A percentile compares a stretch with the other conserved stretches of the same genome.
These are phyloP conservation scores for Zymoseptoria ardabiliae DNA, from an alignment of 2,329 filamentous ascomycete genomes.

Conservation along the genomic window DNA sequence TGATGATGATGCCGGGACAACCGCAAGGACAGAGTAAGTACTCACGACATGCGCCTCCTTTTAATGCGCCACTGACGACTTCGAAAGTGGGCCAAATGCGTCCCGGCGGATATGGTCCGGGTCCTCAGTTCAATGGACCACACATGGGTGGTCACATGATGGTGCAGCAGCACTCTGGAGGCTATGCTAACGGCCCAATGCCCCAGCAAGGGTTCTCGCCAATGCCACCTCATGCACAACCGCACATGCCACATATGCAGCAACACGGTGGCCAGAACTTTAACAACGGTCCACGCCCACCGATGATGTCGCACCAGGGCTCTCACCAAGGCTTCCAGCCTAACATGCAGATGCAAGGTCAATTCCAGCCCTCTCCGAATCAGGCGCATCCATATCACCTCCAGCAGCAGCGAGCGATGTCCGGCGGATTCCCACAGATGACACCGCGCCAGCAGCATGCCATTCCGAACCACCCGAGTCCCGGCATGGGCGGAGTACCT, in stretches of 20 bases:
- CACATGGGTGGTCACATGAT: slow-evolving; percentile 68
- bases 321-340: slow-evolving; percentile 72
- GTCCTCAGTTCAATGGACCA: slow-evolving; percentile 13
- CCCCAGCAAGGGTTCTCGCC: slow-evolving; percentile 67
- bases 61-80: slow-evolving; percentile 57
- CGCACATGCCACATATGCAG: slow-evolving; percentile 43
- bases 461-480: slow-evolving; percentile 24
- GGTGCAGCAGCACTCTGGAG: slow-evolving; percentile 65
- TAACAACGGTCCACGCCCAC: slow-evolving; percentile 75
- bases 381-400: slow-evolving; percentile 22
- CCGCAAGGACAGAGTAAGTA: slow-evolving; percentile 21
- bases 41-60: not conserved
- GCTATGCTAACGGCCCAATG: slow-evolving; percentile 62
- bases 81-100: slow-evolving; percentile 43
- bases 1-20: slow-evolving; percentile 22
- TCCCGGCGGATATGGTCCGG: slow-evolving; percentile 13
- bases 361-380: slow-evolving; percentile 16
- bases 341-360: slow-evolving; percentile 15
- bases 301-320: slow-evolving; percentile 90
- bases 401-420: slow-evolving; percentile 24
- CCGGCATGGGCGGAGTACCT: slow-evolving; percentile 19
- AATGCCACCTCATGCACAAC: slow-evolving; percentile 58
- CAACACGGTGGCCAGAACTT: slow-evolving; percentile 47
- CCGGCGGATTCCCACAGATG: slow-evolving; percentile 28
- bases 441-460: slow-evolving; percentile 29